phyloP scores from a whole-genome alignment of 169 alveolate species.

The Eimeria acervulina region DNA sequence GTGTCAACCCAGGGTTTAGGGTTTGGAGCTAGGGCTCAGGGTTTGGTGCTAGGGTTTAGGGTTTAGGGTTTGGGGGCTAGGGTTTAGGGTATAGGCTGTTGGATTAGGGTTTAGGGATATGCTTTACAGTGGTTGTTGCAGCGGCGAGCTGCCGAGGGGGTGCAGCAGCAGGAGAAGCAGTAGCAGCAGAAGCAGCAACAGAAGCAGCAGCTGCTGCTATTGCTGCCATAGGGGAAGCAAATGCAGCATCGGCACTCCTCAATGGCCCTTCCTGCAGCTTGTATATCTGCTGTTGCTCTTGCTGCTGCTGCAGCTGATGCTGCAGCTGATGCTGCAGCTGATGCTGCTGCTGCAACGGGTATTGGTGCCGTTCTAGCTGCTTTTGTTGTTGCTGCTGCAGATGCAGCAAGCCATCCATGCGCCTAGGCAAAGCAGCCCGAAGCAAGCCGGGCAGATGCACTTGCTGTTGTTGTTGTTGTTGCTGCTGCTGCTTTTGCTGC shows the following conservation, averaged over 20 bases:
- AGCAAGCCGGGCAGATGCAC: background rate
- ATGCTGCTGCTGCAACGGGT: background rate
- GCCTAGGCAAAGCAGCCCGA: background rate
- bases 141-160: background rate
- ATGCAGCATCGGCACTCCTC: background rate
- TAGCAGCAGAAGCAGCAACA: background rate
- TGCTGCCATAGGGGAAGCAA: conserved; percentile 5
- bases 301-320: conserved; percentile 1
- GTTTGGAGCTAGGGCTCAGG: background rate
- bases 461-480: too few species aligned
- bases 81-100: background rate
- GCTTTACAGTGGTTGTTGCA: background rate
- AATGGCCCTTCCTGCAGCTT: too few species aligned
- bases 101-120: background rate
- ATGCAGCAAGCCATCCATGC: too few species aligned
- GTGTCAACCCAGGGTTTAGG: too few species aligned
- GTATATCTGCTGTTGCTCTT: background rate
- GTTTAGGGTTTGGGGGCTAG: conserved; percentile 13
- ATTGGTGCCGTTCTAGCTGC: too few species aligned
- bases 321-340: background rate
- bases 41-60: background rate
- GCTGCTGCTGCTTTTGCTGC: too few species aligned
- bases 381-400: too few species aligned
- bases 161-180: background rate
- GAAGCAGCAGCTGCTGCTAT: conserved; percentile 8